Evolutionary conservation across 495 filamentous ascomycete species (phyloP).

Genomic region (Penicillium goetzii): DNA sequence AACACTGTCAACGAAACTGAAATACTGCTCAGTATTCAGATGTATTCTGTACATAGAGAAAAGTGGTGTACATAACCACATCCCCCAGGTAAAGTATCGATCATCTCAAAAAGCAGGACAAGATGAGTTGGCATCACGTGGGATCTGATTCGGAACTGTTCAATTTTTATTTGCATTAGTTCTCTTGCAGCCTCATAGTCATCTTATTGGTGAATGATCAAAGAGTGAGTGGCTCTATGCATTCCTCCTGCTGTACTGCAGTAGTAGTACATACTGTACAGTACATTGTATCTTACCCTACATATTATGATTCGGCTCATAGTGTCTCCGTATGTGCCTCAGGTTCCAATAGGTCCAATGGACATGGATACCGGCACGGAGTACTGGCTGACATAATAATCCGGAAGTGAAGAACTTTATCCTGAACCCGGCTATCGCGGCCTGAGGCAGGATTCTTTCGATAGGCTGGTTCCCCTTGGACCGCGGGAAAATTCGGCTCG

Average conservation of each 20-base stretch:
- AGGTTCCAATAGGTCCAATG: too few species aligned
- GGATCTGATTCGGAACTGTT: background rate
- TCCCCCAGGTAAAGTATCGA: background rate
- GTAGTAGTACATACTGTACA: background rate
- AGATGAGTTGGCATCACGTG: background rate
- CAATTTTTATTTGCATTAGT: background rate
- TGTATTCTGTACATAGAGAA: too few species aligned
- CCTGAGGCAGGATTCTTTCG: slow-evolving; percentile 7
- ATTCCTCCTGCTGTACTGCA: background rate
- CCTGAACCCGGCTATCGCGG: slow-evolving; percentile 4
- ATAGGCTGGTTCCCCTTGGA: slow-evolving; percentile 14
- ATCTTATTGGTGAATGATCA: background rate
- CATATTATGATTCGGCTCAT: too few species aligned
- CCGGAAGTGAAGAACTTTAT: background rate
- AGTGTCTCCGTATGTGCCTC: too few species aligned
- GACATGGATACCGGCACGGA: too few species aligned
- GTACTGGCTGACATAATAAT: background rate
- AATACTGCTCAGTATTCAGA: too few species aligned
- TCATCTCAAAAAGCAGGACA: background rate
- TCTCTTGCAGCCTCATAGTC: background rate
- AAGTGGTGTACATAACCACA: background rate
- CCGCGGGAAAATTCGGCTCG: slow-evolving; percentile 29
- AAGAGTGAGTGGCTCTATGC: background rate
- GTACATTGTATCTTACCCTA: background rate
- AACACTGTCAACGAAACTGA: background rate